Conservation (phyloP, 352 stramenopile genomes). For the Phytophthora palmivora region DNA sequence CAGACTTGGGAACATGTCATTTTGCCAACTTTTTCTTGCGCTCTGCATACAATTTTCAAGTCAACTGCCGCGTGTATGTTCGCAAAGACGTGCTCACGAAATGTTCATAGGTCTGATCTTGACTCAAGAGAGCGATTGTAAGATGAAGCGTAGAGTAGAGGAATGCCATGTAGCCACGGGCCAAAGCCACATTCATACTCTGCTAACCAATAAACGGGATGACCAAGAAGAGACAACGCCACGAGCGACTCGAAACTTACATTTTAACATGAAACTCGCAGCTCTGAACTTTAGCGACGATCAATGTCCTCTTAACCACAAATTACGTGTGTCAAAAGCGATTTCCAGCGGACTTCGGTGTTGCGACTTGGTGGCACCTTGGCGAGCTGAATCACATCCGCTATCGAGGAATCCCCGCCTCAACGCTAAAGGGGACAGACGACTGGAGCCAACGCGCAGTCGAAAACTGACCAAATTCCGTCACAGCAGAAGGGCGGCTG, state of each 20-base stretch:
- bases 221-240: conserved; percentile 38
- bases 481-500: conserved; percentile 24
- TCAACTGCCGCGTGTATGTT: conserved; percentile 6
- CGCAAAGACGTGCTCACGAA: conserved; percentile 5
- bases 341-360: conserved; percentile 18
- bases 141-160: conserved; percentile 34
- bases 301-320: background rate
- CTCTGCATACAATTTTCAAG: conserved; percentile 15
- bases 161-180: conserved; percentile 11
- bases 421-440: too few relatives aligned
- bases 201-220: conserved; percentile 15
- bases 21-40: conserved; percentile 1
- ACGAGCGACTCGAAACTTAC: conserved; percentile 10
- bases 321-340: conserved; percentile 1
- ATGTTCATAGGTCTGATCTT: background rate
- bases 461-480: conserved; percentile 17
- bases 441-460: conserved; percentile 9
- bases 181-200: conserved; percentile 4
- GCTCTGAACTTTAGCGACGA: background rate
- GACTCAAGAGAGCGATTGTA: conserved; percentile 12
- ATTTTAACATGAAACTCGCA: background rate
- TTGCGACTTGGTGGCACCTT: conserved; percentile 4
- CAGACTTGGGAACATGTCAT: conserved; percentile 5
- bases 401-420: conserved; percentile 26
- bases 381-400: conserved; percentile 20